phyloP scores from a whole-genome alignment of 2,329 filamentous ascomycete genomes.

The Venturia effusa region DNA sequence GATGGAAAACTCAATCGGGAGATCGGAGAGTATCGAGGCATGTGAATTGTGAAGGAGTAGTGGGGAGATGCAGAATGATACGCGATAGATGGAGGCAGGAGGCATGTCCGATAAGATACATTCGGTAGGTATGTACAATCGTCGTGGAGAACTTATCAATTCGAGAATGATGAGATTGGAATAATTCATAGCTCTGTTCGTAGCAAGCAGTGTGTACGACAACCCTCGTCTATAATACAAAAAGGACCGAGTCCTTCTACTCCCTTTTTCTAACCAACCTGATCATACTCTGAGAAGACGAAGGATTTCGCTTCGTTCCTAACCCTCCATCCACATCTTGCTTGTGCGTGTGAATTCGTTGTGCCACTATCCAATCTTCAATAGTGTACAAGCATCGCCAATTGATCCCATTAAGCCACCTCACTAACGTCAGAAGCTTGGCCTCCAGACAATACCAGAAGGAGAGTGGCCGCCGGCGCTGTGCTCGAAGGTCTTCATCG shows the following conservation, averaged over 20 bases:
- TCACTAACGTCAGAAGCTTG: background rate
- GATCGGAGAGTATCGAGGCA: background rate
- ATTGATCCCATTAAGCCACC: background rate
- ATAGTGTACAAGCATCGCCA: background rate
- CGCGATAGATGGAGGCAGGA: no score
- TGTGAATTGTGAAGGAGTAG: no score
- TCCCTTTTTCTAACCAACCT: no score
- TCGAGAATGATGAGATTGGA: no score
- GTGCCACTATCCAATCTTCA: background rate
- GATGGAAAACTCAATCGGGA: background rate
- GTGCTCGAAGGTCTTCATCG: constrained; percentile 3
- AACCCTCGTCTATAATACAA: no score
- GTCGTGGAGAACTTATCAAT: no score
- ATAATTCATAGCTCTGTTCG: no score
- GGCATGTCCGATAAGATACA: no score
- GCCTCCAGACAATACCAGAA: background rate
- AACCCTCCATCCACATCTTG: background rate
- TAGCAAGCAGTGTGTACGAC: no score
- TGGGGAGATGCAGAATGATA: no score
- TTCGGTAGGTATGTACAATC: no score
- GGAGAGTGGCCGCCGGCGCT: background rate
- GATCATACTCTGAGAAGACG: background rate
- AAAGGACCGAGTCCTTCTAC: no score
- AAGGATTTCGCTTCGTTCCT: background rate
- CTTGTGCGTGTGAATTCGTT: background rate